Percentiles rank a stretch among this genome's conserved stretches.
These are phyloP conservation scores for Pelargonium citronellum DNA, from an alignment of 441 rosid genomes.

Conservation along the genomic window DNA sequence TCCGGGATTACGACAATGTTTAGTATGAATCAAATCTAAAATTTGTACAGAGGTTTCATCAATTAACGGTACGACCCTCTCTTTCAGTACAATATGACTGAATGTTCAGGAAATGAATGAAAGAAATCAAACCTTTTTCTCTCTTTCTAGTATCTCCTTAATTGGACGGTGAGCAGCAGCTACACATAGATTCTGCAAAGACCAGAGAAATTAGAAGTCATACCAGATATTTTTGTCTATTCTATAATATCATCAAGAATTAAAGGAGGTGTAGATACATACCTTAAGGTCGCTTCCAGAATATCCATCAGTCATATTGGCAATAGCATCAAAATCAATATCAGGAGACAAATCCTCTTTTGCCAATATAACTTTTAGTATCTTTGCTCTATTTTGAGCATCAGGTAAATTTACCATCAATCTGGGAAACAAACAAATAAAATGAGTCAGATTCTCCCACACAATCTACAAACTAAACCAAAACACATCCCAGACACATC, in stretches of 20 bases:
- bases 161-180: constrained; percentile 98
- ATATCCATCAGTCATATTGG: constrained; percentile 89
- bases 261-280: constrained; percentile 2
- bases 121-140: constrained; percentile 64
- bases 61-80: background rate
- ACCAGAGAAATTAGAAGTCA: constrained; percentile 1
- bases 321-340: constrained; percentile 73
- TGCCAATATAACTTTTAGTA: constrained; percentile 68
- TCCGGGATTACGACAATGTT: too few species aligned
- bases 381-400: constrained; percentile 71
- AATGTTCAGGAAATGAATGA: background rate
- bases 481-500: background rate
- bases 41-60: too few species aligned
- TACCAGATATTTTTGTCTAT: background rate
- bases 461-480: background rate
- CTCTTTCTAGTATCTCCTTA: constrained; percentile 83
- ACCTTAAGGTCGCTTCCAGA: constrained; percentile 99
- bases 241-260: background rate
- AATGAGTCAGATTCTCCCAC: background rate
- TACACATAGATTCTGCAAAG: constrained; percentile 78
- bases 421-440: constrained; percentile 28
- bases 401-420: constrained; percentile 97
- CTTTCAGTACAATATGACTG: too few species aligned
- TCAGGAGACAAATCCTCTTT: constrained; percentile 77
- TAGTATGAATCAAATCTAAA: too few species aligned